These are phyloP conservation scores for Mortierella sp. DNA, from an alignment of 371 early-diverging fungal genomes.

Conservation along the genomic window DNA sequence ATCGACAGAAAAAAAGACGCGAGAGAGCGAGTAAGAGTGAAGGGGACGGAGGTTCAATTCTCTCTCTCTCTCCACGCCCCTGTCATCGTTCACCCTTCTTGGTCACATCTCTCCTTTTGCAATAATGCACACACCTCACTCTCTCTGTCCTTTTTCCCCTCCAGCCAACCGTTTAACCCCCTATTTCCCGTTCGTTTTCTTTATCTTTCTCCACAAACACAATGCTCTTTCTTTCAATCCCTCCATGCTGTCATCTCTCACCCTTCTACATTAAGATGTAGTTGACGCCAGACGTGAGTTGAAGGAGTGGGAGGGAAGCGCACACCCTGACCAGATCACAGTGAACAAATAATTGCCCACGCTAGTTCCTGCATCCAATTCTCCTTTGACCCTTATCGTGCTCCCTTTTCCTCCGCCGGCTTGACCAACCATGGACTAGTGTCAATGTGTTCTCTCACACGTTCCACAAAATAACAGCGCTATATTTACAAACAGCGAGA, in stretches of 20 bases:
- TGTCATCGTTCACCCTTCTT: not conserved
- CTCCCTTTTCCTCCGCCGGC: not conserved
- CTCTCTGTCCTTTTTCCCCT: not conserved
- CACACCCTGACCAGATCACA: not conserved
- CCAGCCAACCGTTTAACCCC: not conserved
- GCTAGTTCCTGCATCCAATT: slow-evolving; percentile 1
- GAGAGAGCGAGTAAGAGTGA: not conserved
- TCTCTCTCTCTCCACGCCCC: not conserved
- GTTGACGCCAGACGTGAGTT: not conserved
- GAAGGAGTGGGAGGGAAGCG: not conserved
- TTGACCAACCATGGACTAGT: slow-evolving; percentile 2
- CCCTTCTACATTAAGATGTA: not conserved
- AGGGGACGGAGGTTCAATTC: not conserved
- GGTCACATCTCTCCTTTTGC: not conserved
- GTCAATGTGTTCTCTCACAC: not conserved
- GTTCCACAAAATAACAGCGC: not conserved
- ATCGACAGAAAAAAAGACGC: not conserved
- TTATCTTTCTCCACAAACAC: not conserved
- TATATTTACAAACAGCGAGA: not conserved
- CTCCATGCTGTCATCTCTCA: not conserved
- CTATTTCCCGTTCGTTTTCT: not conserved
- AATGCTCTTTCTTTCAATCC: not conserved
- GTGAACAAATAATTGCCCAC: not conserved
- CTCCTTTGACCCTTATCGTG: not conserved
- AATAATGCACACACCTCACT: slow-evolving; percentile 6